A percentile compares a stretch with the other conserved stretches of the same genome.
phyloP scores from a whole-genome alignment of 805 yeast genomes.

The Metschnikowia kofuensis region DNA sequence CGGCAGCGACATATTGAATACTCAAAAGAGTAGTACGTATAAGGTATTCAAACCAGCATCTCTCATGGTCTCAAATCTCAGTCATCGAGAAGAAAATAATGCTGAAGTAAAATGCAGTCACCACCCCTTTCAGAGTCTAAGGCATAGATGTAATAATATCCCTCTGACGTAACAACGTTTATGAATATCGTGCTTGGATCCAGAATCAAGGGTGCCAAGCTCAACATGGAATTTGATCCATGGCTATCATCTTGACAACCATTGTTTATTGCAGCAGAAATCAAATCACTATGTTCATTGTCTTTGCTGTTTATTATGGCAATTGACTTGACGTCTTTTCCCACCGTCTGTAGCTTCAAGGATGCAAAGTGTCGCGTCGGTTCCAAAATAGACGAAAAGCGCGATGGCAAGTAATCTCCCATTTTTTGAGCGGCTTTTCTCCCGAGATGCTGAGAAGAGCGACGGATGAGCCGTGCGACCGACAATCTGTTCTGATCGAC shows the following conservation, averaged over 20 bases:
- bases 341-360: constrained; percentile 54
- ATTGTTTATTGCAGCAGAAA: constrained; percentile 15
- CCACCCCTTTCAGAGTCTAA: constrained; percentile 90
- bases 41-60: no score
- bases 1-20: no score
- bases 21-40: no score
- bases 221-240: constrained; percentile 3
- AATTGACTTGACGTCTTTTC: constrained; percentile 40
- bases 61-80: neutral
- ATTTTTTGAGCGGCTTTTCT: constrained; percentile 81
- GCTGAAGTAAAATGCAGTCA: constrained; percentile 78
- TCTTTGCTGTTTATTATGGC: constrained; percentile 43
- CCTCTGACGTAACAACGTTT: constrained; percentile 77
- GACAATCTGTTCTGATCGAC: constrained; percentile 69
- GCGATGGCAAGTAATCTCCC: constrained; percentile 82
- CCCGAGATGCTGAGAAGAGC: constrained; percentile 76
- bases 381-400: constrained; percentile 79
- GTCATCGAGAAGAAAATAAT: constrained; percentile 51
- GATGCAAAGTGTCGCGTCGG: constrained; percentile 92
- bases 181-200: constrained; percentile 37
- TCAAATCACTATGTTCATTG: constrained; percentile 31
- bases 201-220: neutral
- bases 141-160: constrained; percentile 75
- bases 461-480: constrained; percentile 70
- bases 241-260: neutral